phyloP scores from a whole-genome alignment of 208 protist genomes.

The Acanthamoeba royreba region DNA sequence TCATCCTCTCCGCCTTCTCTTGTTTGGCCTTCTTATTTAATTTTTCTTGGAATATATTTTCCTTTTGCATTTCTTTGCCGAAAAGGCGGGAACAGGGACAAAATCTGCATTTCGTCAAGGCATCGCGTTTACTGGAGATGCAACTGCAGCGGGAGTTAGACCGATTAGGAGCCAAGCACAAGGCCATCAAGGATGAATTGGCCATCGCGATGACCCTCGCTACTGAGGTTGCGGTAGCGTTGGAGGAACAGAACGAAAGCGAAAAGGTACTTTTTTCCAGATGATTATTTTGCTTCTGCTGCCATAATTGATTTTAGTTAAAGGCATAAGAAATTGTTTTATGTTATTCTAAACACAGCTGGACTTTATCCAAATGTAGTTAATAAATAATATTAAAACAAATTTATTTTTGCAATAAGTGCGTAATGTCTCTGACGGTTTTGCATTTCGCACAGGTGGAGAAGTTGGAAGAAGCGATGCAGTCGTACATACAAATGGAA shows the following conservation, averaged over 20 bases:
- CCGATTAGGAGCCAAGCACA: background rate
- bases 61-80: no score
- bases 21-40: no score
- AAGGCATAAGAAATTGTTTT: no score
- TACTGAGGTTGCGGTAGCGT: background rate
- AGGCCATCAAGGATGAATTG: background rate
- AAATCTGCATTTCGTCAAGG: no score
- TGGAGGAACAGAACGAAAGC: background rate
- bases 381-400: background rate
- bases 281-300: no score
- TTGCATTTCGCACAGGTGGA: background rate
- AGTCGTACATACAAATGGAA: background rate
- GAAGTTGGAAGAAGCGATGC: background rate
- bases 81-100: no score
- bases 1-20: no score
- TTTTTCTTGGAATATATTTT: no score
- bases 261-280: background rate
- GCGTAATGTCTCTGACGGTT: background rate
- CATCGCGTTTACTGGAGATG: no score
- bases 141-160: background rate
- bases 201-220: background rate
- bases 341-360: no score
- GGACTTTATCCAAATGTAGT: no score
- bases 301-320: no score
- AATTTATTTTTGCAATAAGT: background rate